Base-by-base conservation (phyloP, 129 eudicot species). In the Flaveria robusta region DNA sequence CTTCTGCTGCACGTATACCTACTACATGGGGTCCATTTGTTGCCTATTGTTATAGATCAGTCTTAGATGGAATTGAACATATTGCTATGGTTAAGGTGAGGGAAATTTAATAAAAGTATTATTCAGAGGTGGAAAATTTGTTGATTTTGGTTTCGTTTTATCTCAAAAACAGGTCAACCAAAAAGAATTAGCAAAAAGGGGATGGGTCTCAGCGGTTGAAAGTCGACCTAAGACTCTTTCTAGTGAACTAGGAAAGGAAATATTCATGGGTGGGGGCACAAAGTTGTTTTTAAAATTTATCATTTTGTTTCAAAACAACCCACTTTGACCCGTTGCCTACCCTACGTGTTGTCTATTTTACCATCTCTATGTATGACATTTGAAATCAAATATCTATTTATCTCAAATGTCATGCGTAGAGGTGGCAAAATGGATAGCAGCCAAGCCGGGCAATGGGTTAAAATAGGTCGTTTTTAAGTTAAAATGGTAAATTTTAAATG, bases 71-170 rank as follows among this genome's bases (percentile, higher is more conserved):
- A 41, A 86, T 88, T 13, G 97, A 93, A 72, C 96, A 93, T 84
- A 87, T 93, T 23, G 96, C 94, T 1, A 88, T 93, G 96, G 96
- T 93, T 45, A 88, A 93, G 90, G 96, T 93, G 46, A 77, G 93
- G 9, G 45, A 54, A 23, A 52, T 56, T 39, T 6, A 14, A 41
- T 22, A 10, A 29, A 37, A 51, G 16, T 50, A 52, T 13, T 22
- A 20, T 56, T 22, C 16, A 2, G 45, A 64, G 69, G 13, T 64
- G 46, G 66, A 59, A 59, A 59, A 12, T 26, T 59, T 59, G 18
- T 59, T 24, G n/a, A 12, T 24, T 24, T 56, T 2, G 29, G 6
- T 56, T 22, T 56, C 8, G 59, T n/a, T n/a, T 9, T 22, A 56
- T 56, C 31, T 56, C 50, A 66, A 66, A 31, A 31, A 66, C 49